A percentile compares a stretch with the other conserved stretches of the same genome.
phyloP scores from a whole-genome alignment of 2,329 filamentous ascomycete genomes.

The Dactylonectria estremocensis region DNA sequence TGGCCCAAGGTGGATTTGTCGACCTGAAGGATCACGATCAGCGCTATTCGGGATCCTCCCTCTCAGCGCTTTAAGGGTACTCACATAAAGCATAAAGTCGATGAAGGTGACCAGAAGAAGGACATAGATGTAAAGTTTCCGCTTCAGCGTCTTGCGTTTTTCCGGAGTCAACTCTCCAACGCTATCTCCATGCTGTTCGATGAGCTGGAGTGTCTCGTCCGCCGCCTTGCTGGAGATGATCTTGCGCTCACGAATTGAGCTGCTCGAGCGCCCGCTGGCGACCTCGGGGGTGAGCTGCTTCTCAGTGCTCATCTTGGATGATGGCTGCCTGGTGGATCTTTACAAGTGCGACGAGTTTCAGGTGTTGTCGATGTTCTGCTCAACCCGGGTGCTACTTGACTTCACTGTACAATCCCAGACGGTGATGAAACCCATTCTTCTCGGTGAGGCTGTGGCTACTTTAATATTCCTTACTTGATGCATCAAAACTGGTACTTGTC shows the following conservation, averaged over 20 bases:
- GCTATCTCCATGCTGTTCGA: conserved; percentile 15
- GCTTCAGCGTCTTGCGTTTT: conserved; percentile 10
- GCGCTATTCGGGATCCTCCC: background rate
- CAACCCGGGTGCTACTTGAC: background rate
- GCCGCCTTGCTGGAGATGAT: conserved; percentile 24
- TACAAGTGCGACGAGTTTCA: background rate
- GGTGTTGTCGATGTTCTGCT: background rate
- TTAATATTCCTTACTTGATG: background rate
- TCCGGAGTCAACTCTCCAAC: conserved; percentile 20
- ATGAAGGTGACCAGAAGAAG: conserved; percentile 9
- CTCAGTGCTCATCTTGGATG: conserved; percentile 22
- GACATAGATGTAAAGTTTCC: conserved; percentile 7
- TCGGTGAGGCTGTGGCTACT: background rate
- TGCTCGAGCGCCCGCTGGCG: conserved; percentile 15
- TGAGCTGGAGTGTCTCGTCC: conserved; percentile 22
- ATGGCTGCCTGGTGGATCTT: background rate
- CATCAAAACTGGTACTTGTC: background rate
- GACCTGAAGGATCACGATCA: conserved; percentile 7
- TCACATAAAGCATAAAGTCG: conserved; percentile 14
- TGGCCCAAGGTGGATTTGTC: conserved; percentile 27
- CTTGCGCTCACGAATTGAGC: background rate
- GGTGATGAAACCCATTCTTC: background rate
- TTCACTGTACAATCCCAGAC: background rate
- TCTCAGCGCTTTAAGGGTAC: background rate
- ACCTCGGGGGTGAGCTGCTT: conserved; percentile 19